Conservation (phyloP, 768 basidiomycete genomes). For the Trametes maxima region DNA sequence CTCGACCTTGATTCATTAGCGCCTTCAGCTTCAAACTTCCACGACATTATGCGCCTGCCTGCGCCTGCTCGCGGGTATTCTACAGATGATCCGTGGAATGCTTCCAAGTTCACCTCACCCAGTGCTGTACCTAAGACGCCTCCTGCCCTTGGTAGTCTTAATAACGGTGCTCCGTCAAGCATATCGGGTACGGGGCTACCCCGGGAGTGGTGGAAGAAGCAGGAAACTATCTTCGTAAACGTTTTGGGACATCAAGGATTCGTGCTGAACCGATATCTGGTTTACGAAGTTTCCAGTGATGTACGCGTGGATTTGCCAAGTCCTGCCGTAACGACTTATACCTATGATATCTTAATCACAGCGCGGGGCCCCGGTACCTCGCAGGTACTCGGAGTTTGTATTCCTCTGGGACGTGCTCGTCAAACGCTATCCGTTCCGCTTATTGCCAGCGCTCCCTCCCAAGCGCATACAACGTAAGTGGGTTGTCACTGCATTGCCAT, state of each 20-base stretch:
- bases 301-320: constrained; percentile 44
- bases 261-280: constrained; percentile 83
- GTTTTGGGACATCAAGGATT: constrained; percentile 91
- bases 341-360: constrained; percentile 29
- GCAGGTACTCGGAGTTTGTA: constrained; percentile 93
- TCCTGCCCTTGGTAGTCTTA: constrained; percentile 28
- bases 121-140: constrained; percentile 16
- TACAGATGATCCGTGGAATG: constrained; percentile 64
- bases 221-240: constrained; percentile 69
- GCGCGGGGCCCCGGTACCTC: constrained; percentile 68
- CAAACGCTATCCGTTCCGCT: constrained; percentile 90
- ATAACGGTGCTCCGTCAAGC: constrained; percentile 56
- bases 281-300: constrained; percentile 80
- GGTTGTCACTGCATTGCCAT: background rate
- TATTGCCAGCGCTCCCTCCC: constrained; percentile 85
- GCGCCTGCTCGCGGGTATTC: constrained; percentile 51
- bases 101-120: constrained; percentile 25
- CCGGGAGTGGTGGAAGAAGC: constrained; percentile 84
- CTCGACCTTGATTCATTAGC: constrained; percentile 65
- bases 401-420: constrained; percentile 87
- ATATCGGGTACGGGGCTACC: constrained; percentile 74
- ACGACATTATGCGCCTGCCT: constrained; percentile 36
- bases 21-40: constrained; percentile 54
- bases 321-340: constrained; percentile 9
- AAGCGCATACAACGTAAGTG: constrained; percentile 87